Conservation (phyloP, 345 rosid species). For the Pseudoturritis turrita region DNA sequence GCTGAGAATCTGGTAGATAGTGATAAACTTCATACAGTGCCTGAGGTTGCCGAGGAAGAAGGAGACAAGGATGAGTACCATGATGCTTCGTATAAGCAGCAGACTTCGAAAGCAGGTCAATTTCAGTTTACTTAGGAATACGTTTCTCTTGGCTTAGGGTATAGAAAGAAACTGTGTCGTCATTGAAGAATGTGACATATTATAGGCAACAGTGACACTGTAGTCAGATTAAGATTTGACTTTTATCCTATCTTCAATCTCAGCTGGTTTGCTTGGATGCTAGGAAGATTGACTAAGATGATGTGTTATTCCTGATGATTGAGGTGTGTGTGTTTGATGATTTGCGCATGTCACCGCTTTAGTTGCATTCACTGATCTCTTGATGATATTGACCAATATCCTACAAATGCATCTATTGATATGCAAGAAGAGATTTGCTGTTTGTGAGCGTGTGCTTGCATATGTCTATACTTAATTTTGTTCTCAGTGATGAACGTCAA, state of each 20-base stretch:
- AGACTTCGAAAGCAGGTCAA: constrained; percentile 25
- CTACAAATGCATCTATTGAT: not conserved
- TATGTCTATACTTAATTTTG: not conserved
- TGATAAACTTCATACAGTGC: constrained; percentile 32
- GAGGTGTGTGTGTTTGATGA: not conserved
- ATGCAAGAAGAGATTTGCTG: not conserved
- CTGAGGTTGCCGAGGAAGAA: constrained; percentile 43
- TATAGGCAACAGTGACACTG: not conserved
- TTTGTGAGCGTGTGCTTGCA: not conserved
- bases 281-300: not conserved
- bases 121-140: not conserved
- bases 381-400: too few species aligned
- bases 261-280: not conserved
- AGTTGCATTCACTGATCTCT: not conserved
- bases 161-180: not conserved
- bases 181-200: not conserved
- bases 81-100: constrained; percentile 45
- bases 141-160: not conserved
- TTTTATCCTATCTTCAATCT: not conserved
- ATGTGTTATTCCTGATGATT: not conserved
- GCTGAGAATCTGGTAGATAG: constrained; percentile 12
- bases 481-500: not conserved
- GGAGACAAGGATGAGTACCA: constrained; percentile 54
- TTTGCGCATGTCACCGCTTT: not conserved
- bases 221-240: not conserved